Percentiles rank a stretch among this genome's conserved stretches.
These are phyloP conservation scores for Serendipita sp. DNA, from an alignment of 768 basidiomycete species.

Conservation along the genomic window DNA sequence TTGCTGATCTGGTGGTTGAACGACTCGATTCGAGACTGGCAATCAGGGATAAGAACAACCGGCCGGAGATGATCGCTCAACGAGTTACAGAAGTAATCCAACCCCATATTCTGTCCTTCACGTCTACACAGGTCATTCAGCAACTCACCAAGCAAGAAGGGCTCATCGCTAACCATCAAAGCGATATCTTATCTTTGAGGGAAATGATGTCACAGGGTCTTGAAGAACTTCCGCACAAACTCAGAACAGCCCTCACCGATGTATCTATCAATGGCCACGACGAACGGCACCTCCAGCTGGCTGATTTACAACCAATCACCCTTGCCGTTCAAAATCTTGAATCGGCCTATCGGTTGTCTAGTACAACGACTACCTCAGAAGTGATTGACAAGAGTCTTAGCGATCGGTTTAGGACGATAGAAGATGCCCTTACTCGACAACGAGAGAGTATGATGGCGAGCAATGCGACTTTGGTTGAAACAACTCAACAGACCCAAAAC, in stretches of 20 bases:
- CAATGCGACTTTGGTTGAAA: background rate
- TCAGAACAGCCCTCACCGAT: background rate
- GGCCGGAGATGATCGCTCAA: slow-evolving; percentile 9
- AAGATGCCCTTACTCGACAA: background rate
- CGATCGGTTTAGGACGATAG: background rate
- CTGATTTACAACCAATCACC: background rate
- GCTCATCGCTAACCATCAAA: background rate
- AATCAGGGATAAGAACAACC: slow-evolving; percentile 41
- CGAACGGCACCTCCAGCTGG: background rate
- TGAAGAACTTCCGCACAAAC: background rate
- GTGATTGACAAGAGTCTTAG: background rate
- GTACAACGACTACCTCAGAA: background rate
- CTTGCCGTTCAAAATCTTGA: background rate
- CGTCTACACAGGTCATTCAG: background rate
- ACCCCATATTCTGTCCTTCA: background rate
- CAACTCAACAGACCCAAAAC: background rate
- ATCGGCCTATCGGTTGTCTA: background rate
- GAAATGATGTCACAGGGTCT: background rate
- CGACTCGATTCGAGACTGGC: slow-evolving; percentile 66
- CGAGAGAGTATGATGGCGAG: background rate
- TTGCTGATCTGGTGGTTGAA: slow-evolving; percentile 76
- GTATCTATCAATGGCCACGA: background rate
- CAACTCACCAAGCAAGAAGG: no score
- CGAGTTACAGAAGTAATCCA: background rate
- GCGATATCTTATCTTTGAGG: no score